Evolutionary conservation across 108 stramenopile species (phyloP).

Genomic region (Aurantiochytrium sp.): DNA sequence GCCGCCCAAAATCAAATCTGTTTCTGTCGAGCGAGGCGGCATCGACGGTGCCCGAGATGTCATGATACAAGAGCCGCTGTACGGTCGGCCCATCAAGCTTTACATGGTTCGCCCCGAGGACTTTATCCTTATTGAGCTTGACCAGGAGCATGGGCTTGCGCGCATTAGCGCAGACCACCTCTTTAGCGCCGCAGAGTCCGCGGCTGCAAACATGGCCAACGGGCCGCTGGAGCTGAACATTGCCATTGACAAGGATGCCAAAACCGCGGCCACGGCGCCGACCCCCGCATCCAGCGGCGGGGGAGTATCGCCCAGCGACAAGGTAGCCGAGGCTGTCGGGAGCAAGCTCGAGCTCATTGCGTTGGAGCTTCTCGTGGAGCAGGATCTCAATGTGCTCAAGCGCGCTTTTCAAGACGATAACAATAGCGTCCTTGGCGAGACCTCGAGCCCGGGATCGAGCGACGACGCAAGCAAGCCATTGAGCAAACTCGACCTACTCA

Average conservation of each 20-base stretch:
- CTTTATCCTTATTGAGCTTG: background rate
- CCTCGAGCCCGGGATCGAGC: background rate
- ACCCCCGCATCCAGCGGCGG: background rate
- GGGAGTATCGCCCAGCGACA: background rate
- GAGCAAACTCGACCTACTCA: background rate
- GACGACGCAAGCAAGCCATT: background rate
- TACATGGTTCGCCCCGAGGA: constrained; percentile 2
- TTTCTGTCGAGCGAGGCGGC: background rate
- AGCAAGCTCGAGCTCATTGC: background rate
- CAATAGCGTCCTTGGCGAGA: background rate
- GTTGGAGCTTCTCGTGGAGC: background rate
- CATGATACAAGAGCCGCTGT: background rate
- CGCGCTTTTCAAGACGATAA: background rate
- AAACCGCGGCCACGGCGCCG: background rate
- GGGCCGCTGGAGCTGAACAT: background rate
- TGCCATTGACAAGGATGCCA: background rate
- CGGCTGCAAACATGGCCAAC: background rate
- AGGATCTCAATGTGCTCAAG: background rate
- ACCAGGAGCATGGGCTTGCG: background rate
- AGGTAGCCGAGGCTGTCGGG: background rate
- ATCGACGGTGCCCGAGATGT: background rate
- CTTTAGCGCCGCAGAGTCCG: background rate
- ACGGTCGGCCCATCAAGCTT: background rate
- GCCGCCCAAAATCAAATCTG: background rate
- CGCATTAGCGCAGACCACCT: background rate